phyloP scores from a whole-genome alignment of 1,139 yeast species.

The Geotrichum australiense region DNA sequence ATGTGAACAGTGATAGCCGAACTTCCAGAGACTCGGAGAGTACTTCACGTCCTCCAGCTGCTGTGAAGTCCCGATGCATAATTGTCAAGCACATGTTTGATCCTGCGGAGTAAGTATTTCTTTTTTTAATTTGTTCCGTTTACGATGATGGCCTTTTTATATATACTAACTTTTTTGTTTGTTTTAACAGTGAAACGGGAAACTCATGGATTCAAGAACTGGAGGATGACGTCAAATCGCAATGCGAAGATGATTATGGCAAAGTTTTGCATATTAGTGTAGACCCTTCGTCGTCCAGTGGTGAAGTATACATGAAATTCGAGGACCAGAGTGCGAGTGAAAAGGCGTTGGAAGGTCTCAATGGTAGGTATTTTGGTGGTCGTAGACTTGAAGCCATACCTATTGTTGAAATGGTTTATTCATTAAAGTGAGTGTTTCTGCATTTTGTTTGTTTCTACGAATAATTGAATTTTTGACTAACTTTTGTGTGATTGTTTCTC shows the following conservation, averaged over 20 bases:
- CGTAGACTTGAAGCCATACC: slow-evolving; percentile 30
- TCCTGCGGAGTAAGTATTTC: slow-evolving; percentile 29
- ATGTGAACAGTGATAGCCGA: not conserved
- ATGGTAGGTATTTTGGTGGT: slow-evolving; percentile 37
- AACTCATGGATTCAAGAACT: slow-evolving; percentile 34
- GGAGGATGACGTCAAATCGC: slow-evolving; percentile 35
- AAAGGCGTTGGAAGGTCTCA: slow-evolving; percentile 32
- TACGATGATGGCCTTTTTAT: too few species aligned
- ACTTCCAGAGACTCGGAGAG: not conserved
- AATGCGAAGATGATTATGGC: slow-evolving; percentile 37
- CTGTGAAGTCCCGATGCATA: slow-evolving; percentile 28
- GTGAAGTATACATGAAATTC: slow-evolving; percentile 35
- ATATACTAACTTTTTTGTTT: slow-evolving; percentile 5
- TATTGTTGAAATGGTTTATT: slow-evolving; percentile 33
- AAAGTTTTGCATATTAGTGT: slow-evolving; percentile 32
- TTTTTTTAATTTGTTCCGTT: too few species aligned
- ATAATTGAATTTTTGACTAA: too few species aligned
- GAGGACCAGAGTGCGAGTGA: slow-evolving; percentile 27
- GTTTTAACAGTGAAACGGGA: slow-evolving; percentile 31
- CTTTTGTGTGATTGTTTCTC: too few species aligned
- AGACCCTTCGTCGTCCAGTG: slow-evolving; percentile 29
- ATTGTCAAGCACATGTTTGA: slow-evolving; percentile 35
- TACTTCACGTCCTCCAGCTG: not conserved
- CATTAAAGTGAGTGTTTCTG: slow-evolving; percentile 24
- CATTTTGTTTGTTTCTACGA: not conserved